A percentile compares a stretch with the other conserved stretches of the same genome.
phyloP scores from a whole-genome alignment of 345 rosid species.

The Zanthoxylum bungeanum region DNA sequence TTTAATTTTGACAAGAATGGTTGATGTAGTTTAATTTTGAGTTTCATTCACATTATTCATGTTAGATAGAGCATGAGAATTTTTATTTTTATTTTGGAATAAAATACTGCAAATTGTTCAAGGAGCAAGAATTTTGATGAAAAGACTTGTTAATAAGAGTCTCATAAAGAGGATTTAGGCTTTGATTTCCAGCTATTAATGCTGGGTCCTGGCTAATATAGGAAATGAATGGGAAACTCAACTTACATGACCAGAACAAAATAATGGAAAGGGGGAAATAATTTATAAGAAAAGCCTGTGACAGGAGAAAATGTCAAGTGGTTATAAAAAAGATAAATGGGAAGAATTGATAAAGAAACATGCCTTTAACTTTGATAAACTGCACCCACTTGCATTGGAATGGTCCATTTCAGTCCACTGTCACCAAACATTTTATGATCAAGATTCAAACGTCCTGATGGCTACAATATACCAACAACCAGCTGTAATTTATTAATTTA shows the following conservation, averaged over 20 bases:
- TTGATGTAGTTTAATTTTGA: no score
- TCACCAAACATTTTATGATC: neutral
- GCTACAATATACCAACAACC: no score
- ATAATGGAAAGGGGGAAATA: neutral
- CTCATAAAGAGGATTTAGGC: neutral
- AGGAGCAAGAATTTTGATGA: no score
- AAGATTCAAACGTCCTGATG: no score
- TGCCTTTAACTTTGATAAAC: neutral
- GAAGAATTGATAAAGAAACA: neutral
- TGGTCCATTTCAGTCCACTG: neutral
- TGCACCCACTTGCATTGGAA: neutral
- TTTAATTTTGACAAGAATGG: no score
- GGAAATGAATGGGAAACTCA: neutral
- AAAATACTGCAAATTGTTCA: no score
- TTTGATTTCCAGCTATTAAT: neutral
- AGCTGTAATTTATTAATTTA: neutral
- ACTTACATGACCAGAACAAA: neutral
- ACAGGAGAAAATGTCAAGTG: neutral
- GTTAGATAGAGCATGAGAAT: no score
- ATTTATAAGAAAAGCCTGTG: neutral
- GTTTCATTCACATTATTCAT: no score
- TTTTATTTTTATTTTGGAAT: no score
- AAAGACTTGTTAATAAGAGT: neutral
- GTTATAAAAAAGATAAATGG: neutral
- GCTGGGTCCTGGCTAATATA: neutral